Conservation (phyloP, 2,329 filamentous ascomycete species). For the Cephalotrichum gorgonifer region DNA sequence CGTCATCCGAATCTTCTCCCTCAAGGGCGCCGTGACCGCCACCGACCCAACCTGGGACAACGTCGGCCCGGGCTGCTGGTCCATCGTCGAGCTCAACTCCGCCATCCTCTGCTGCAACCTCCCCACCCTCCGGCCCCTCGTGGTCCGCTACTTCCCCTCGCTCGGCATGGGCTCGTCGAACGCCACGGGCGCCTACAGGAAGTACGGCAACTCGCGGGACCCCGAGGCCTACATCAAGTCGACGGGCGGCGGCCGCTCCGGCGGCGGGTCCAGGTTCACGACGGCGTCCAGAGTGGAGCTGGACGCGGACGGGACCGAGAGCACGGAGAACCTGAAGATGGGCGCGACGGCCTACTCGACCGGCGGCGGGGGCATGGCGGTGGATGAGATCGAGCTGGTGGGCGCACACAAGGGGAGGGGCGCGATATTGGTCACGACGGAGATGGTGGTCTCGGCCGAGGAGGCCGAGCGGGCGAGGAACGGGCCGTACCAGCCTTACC, state of each 20-base stretch:
- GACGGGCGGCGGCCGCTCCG: background rate
- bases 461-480: background rate
- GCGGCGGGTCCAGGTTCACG: background rate
- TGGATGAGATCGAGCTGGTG: background rate
- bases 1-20: conserved; percentile 18
- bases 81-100: conserved; percentile 18
- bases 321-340: background rate
- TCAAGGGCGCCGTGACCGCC: conserved; percentile 13
- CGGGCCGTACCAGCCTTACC: background rate
- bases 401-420: background rate
- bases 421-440: conserved; percentile 3
- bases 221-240: background rate
- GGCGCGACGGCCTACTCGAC: background rate
- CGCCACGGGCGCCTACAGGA: conserved; percentile 9
- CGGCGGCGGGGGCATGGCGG: background rate
- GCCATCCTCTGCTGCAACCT: conserved; percentile 18
- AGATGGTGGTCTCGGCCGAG: background rate
- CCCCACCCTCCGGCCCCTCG: conserved; percentile 18
- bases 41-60: conserved; percentile 20
- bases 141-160: conserved; percentile 13
- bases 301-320: background rate
- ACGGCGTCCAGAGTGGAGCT: background rate
- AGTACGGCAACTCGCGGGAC: conserved; percentile 8
- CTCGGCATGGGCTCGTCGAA: conserved; percentile 8
- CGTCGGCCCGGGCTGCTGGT: conserved; percentile 18